Percentiles rank a stretch among this genome's conserved stretches.
phyloP scores from a whole-genome alignment of 1,139 yeast species.

The Kodamaea arcana region DNA sequence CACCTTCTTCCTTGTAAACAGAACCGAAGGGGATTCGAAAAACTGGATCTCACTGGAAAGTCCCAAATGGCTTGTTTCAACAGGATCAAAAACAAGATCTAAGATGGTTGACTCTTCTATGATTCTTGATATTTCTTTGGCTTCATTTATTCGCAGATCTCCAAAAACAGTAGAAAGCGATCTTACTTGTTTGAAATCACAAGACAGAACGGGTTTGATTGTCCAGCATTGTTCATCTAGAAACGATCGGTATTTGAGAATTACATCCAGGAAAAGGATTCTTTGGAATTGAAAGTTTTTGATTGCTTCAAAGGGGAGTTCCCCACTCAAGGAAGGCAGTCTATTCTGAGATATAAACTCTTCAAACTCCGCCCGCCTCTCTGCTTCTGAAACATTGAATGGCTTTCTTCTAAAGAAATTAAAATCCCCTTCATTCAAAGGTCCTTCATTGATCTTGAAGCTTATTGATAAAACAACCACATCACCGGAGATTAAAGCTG shows the following conservation, averaged over 20 bases:
- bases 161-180: slow-evolving; percentile 49
- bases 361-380: no score
- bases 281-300: slow-evolving; percentile 17
- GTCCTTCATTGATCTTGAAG: slow-evolving; percentile 26
- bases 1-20: slow-evolving; percentile 5
- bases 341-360: no score
- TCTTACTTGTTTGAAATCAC: slow-evolving; percentile 46
- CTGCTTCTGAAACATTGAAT: slow-evolving; percentile 23
- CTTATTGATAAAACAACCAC: slow-evolving; percentile 36
- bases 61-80: slow-evolving; percentile 43
- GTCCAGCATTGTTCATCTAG: slow-evolving; percentile 59
- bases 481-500: slow-evolving; percentile 51
- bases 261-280: slow-evolving; percentile 22
- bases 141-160: slow-evolving; percentile 32
- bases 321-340: no score
- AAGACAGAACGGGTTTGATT: slow-evolving; percentile 33
- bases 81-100: slow-evolving; percentile 32
- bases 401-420: slow-evolving; percentile 12
- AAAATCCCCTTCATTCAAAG: slow-evolving; percentile 19
- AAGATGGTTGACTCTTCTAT: slow-evolving; percentile 34
- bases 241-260: slow-evolving; percentile 24
- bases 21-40: slow-evolving; percentile 26
- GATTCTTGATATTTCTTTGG: slow-evolving; percentile 21
- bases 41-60: slow-evolving; percentile 41
- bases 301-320: slow-evolving; percentile 1